Percentiles rank a stretch among this genome's conserved stretches.
These are phyloP conservation scores for Barnettozyma hawaiiensis DNA, from an alignment of 1,139 yeast genomes.

Conservation along the genomic window DNA sequence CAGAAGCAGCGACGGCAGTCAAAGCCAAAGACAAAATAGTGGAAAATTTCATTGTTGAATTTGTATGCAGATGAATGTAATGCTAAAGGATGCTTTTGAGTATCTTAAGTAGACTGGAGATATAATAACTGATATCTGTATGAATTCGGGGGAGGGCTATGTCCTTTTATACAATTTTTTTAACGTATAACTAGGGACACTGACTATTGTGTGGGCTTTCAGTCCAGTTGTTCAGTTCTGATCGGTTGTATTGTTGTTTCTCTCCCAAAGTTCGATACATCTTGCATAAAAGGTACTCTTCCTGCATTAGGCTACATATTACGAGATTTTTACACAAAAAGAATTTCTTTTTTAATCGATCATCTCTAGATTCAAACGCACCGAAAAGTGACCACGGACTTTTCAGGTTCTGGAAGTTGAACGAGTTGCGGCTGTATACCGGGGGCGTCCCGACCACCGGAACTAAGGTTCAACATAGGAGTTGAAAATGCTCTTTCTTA, in stretches of 20 bases:
- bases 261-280: not conserved
- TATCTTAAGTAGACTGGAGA: not conserved
- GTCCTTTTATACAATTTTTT: not conserved
- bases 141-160: not conserved
- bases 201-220: not conserved
- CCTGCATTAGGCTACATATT: not conserved
- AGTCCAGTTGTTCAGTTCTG: slow-evolving; percentile 1
- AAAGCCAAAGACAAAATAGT: slow-evolving; percentile 17
- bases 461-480: too few species aligned
- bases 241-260: not conserved
- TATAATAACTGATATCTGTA: not conserved
- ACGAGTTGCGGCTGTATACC: not conserved
- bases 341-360: not conserved
- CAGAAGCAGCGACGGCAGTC: slow-evolving; percentile 14
- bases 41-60: slow-evolving; percentile 20
- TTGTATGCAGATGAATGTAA: not conserved
- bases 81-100: not conserved
- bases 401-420: not conserved
- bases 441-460: not conserved
- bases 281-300: not conserved
- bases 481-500: too few species aligned
- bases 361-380: not conserved
- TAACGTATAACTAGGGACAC: not conserved
- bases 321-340: too few species aligned
- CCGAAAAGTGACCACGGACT: not conserved